Evolutionary conservation across 2,329 filamentous ascomycete species (phyloP), one percentile per base, ranked within the genome.

Genomic region (Fusarium sp.): DNA sequence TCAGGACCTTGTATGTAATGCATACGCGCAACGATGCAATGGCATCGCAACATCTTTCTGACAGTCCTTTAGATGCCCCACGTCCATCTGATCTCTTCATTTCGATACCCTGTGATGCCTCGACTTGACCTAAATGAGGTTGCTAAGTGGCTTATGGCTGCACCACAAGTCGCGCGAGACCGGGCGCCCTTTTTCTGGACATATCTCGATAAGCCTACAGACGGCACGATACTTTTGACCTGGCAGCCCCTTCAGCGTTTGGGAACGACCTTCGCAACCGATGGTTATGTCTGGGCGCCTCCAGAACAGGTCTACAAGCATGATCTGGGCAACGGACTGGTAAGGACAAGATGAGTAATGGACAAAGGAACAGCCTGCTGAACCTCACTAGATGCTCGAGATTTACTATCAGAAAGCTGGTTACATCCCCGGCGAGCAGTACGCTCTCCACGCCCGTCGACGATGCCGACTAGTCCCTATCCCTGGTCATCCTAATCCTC

Each of bases 231-330:
- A 49, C 89, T 96, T 80, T 87, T 98, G 72, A 93, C 93, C 59
- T 98, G 96, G 96, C 95, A 98, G 81, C 93, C 96, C 5, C 86
- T 93, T 59, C 88, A 91, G 77, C 89, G 91, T 65, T 83, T 93
- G 62, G 90, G 89, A 8, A 91, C 89, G 4, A 92, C 91, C 77
- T 97, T 95, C 80, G 92, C 96, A 13, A 97, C 93, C 40, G 96
- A 99, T 85, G 96, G 96, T 52, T 97, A 95, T 81, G 87, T 98
- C 23, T 99, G 95, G 95, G 91, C 91, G 21, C 93, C 95, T 75
- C 89, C 90, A 10, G 96, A 99, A 83, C 88, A 92, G 60, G 89
- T 90, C 47, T 96, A 92, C 75, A 91, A 91, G 72, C 91, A 95
- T 70, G 93, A 97, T 62, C 83, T 91, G 67, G 88, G 92, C 70